Conservation (phyloP, 306 rosid species). For the Vigna radiata region DNA sequence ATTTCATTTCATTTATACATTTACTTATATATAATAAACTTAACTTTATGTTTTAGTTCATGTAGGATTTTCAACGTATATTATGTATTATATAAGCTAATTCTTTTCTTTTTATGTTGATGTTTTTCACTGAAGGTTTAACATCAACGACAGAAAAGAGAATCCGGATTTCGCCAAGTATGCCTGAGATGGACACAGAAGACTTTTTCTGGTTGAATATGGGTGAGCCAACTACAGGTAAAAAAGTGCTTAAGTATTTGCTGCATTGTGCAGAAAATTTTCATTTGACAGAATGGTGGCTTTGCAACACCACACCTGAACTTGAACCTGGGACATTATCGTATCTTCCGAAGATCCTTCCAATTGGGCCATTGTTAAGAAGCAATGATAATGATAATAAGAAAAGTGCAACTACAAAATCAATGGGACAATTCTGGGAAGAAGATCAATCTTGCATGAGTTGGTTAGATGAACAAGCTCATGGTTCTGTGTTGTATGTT, state of each 20-base stretch:
- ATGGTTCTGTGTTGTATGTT: conserved; percentile 42
- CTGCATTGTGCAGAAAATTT: not conserved
- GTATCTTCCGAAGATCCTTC: conserved; percentile 36
- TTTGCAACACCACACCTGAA: conserved; percentile 47
- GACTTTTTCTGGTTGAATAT: conserved; percentile 37
- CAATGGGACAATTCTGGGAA: conserved; percentile 51
- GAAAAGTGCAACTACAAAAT: not conserved
- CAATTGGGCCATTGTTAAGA: conserved; percentile 49
- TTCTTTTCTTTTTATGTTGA: not conserved
- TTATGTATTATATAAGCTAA: too few species aligned
- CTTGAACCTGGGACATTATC: conserved; percentile 41
- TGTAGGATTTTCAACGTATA: too few species aligned
- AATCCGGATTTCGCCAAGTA: conserved; percentile 33
- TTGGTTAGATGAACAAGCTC: conserved; percentile 54
- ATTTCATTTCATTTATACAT: too few species aligned
- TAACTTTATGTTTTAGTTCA: too few species aligned
- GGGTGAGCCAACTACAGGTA: not conserved
- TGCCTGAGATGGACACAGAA: conserved; percentile 38
- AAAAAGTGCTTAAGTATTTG: not conserved
- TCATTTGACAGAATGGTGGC: conserved; percentile 43
- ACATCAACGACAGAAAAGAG: not conserved
- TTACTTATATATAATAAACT: too few species aligned
- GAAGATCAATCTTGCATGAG: conserved; percentile 48
- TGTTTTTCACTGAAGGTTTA: conserved; percentile 28
- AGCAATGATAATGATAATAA: not conserved